A percentile compares a stretch with the other conserved stretches of the same genome.
Evolutionary conservation across 768 basidiomycete species (phyloP).

Genomic region (Mycena filopes): DNA sequence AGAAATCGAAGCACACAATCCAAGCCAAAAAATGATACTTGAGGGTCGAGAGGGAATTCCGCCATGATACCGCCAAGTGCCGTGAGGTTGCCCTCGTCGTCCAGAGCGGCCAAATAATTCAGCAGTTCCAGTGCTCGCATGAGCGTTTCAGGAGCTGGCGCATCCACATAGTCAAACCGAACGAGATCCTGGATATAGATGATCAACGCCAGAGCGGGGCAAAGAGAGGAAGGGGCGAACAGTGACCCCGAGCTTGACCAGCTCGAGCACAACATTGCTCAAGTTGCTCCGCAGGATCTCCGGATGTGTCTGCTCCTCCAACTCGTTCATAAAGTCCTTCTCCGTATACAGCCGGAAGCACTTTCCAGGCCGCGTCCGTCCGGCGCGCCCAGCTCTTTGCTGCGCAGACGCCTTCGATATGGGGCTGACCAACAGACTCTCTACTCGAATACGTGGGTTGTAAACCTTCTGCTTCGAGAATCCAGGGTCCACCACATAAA

Average conservation of each 20-base stretch:
- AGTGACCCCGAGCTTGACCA: slow-evolving; percentile 92
- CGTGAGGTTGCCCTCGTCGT: slow-evolving; percentile 94
- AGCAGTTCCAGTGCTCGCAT: slow-evolving; percentile 96
- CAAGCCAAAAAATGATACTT: slow-evolving; percentile 59
- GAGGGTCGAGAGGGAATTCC: slow-evolving; percentile 98
- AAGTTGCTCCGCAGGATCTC: slow-evolving; percentile 95
- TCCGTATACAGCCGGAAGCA: slow-evolving; percentile 98
- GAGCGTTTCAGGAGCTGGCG: slow-evolving; percentile 94
- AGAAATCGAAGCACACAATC: neutral
- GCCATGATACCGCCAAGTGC: slow-evolving; percentile 92
- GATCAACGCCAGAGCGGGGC: no score
- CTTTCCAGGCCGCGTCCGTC: slow-evolving; percentile 95
- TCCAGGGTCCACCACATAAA: slow-evolving; percentile 98
- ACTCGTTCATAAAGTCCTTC: slow-evolving; percentile 94
- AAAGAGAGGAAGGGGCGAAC: neutral
- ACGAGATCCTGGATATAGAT: slow-evolving; percentile 73
- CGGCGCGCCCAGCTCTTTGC: slow-evolving; percentile 96
- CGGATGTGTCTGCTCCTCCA: slow-evolving; percentile 97
- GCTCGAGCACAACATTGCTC: slow-evolving; percentile 91
- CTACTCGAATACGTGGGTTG: slow-evolving; percentile 96
- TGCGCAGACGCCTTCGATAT: slow-evolving; percentile 98
- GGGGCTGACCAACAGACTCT: slow-evolving; percentile 91
- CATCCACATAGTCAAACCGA: slow-evolving; percentile 89
- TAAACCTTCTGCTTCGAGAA: slow-evolving; percentile 99
- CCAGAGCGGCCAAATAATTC: slow-evolving; percentile 91